Evolutionary conservation across 345 rosid genomes (phyloP).

Genomic region (Eucalyptus curtisii): DNA sequence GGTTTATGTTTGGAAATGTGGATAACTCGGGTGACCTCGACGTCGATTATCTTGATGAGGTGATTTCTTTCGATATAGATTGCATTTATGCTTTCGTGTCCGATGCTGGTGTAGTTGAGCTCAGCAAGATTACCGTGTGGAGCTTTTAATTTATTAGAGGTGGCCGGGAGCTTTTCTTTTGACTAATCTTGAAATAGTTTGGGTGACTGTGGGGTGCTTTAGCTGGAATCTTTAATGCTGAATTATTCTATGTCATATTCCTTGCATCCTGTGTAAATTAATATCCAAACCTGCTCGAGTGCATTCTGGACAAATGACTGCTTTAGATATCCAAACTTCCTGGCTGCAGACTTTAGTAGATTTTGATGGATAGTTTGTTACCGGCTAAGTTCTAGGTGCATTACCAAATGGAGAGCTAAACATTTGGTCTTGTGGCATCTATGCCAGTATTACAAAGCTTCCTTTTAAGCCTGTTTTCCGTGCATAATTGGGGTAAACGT

Average conservation of each 20-base stretch:
- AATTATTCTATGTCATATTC: neutral
- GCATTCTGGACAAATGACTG: neutral
- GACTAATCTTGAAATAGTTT: neutral
- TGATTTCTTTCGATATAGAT: neutral
- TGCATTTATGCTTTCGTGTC: neutral
- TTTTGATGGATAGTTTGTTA: neutral
- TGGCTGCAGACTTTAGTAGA: neutral
- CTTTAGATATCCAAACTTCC: neutral
- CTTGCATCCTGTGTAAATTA: neutral
- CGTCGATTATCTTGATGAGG: slow-evolving; percentile 98
- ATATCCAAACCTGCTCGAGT: neutral
- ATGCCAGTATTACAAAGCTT: neutral
- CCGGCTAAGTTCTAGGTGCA: neutral
- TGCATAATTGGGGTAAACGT: neutral
- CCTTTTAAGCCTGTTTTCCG: neutral
- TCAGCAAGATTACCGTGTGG: neutral
- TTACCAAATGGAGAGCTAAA: neutral
- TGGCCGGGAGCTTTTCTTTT: neutral
- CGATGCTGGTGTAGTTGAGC: neutral
- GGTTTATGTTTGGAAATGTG: slow-evolving; percentile 95
- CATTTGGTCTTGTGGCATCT: neutral
- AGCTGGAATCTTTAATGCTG: neutral
- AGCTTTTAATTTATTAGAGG: neutral
- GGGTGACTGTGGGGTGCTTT: neutral
- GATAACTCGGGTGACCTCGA: slow-evolving; percentile 95